Evolutionary conservation across 1,284 basidiomycete genomes (phyloP), one percentile per base, ranked within the genome.

Genomic region (Heterobasidion occidentale): DNA sequence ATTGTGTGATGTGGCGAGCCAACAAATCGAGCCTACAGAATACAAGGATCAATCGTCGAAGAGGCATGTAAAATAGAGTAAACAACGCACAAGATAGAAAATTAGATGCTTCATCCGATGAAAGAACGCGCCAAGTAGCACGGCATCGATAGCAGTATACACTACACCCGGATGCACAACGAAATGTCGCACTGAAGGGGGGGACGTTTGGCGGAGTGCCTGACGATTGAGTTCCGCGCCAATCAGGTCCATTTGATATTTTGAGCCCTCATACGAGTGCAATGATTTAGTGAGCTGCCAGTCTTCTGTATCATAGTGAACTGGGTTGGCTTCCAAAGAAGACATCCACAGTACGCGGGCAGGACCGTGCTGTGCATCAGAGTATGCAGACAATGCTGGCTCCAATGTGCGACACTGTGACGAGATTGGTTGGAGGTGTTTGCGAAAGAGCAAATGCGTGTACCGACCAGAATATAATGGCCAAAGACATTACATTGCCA

Each of bases 401-500:
- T 83, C 72, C 15, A 88, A 70, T n/a, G 74, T 70, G 45, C 84
- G 81, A 62, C 77, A 85, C 87, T 89, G 48, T 55, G 36, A 54
- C 19, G 56, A n/a, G n/a, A 53, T 47, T 51, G 27, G 20, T 34
- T 56, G 17, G 19, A 56, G 34, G 48, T 58, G 19, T 11, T 14
- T 35, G 20, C 12, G 38, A 42, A 51, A 53, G 38, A 34, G 7
- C 27, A 48, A 19, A 33, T 52, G 42, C 33, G 12, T 11, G n/a
- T 11, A 77, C 89, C 59, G 63, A 94, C 92, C 63, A 96, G 70
- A 44, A 81, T 76, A 65, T 90, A 95, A 64, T 92, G 90, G 0
- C 88, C 85, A 56, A 95, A 90, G 20, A 93, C 76, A 63, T 95
- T 95, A 56, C 84, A 86, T 64, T 94, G 89, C 90, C 90, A 96